Evolutionary conservation across 768 basidiomycete species (phyloP).

Genomic region (Russula abietina): DNA sequence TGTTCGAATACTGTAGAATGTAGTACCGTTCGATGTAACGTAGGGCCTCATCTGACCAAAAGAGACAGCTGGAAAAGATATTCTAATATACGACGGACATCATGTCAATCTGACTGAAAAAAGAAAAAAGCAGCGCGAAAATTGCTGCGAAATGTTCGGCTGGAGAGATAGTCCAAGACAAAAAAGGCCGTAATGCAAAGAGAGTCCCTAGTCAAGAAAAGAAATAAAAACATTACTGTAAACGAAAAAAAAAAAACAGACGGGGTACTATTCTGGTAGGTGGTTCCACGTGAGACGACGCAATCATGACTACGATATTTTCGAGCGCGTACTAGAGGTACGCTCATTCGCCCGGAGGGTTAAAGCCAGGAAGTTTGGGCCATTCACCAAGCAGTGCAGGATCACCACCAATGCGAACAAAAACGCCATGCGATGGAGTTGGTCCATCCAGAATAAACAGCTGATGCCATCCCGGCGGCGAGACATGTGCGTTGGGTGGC

Average conservation of each 20-base stretch:
- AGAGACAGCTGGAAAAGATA: too few species aligned
- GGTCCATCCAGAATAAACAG: slow-evolving; percentile 73
- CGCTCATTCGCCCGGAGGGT: slow-evolving; percentile 48
- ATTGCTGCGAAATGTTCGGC: too few species aligned
- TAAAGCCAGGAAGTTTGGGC: slow-evolving; percentile 66
- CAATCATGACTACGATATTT: slow-evolving; percentile 34
- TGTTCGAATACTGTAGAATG: too few species aligned
- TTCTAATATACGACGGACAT: too few species aligned
- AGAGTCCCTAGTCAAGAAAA: not conserved
- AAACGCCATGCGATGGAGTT: slow-evolving; percentile 66
- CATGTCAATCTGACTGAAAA: too few species aligned
- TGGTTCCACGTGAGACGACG: not conserved
- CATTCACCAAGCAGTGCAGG: slow-evolving; percentile 67
- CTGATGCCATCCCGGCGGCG: slow-evolving; percentile 74
- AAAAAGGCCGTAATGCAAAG: not conserved
- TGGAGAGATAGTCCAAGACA: not conserved
- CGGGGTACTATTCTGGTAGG: not conserved
- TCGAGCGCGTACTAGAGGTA: slow-evolving; percentile 38
- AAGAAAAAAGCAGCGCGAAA: too few species aligned
- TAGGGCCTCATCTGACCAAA: too few species aligned
- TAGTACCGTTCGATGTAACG: too few species aligned
- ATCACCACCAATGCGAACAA: slow-evolving; percentile 78
- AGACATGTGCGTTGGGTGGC: slow-evolving; percentile 61
- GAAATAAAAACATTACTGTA: too few species aligned
- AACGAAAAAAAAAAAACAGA: not conserved